Base-by-base conservation (phyloP, 2,329 filamentous ascomycete species). In the Neurospora sp. region DNA sequence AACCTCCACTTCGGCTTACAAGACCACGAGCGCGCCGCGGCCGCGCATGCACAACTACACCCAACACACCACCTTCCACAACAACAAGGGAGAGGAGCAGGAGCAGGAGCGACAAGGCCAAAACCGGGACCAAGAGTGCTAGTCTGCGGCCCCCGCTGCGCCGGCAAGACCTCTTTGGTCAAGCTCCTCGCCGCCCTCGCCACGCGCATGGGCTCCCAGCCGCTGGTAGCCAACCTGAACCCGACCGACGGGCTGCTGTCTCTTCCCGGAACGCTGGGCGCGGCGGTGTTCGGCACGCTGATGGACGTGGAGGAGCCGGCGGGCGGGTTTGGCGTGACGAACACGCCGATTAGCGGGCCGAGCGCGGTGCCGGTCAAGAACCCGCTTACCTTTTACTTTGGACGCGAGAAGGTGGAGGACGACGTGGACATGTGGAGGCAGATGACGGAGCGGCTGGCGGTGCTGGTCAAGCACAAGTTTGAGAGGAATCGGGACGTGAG, bases 241-340 rank as follows among this genome's bases (percentile, higher is more conserved):
- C 90, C 93, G 2, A 86, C 87, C 72, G 93, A 98, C 81, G 91
- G 91, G 36, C 86, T 94, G 84, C 82, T 96, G 69, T 89, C 87
- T 68, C 83, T 95, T 33, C 90, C 96, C 0, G 94, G 94, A 0
- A 94, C 92, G 40, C 79, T 99, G 74, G 95, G 91, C 68, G 92
- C 94, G 0, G 90, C 91, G n/a, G 92, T 92, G 4, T 93, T 97
- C 77, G 91, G 91, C 10, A 93, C 91, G 0, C 87, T 97, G 75
- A 87, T 98, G 81, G 95, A 98, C 79, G 86, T 97, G 0, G 86
- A 87, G 75, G 83, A 85, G 2, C 92, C 95, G 76, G 90, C 93
- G 72, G 90, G 93, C 71, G 92, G 92, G 23, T 97, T 93, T 89
- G 96, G 96, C 10, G 97, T 93, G 89, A 94, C 94, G 15, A 92